Conservation (phyloP, 2,329 filamentous ascomycete genomes). For the Venturia carpophila region DNA sequence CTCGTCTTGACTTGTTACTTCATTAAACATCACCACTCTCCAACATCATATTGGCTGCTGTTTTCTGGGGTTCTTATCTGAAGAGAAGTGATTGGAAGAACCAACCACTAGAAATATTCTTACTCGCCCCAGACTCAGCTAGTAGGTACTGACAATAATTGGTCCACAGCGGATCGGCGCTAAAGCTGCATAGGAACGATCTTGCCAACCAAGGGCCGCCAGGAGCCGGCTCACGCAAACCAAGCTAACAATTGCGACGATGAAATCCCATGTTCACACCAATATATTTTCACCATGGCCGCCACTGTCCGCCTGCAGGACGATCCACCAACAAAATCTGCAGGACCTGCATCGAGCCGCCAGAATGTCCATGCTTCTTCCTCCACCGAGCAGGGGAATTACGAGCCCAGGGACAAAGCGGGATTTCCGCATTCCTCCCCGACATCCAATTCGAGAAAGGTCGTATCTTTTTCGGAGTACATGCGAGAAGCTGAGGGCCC, state of each 20-base stretch:
- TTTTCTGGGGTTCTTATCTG: too few relatives aligned
- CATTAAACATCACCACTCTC: too few relatives aligned
- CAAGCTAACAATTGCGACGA: not conserved
- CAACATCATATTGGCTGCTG: too few relatives aligned
- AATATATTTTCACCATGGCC: slow-evolving; percentile 7
- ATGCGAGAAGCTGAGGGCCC: not conserved
- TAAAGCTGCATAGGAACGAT: not conserved
- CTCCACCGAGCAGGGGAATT: not conserved
- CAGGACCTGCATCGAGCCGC: not conserved
- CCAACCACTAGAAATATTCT: too few relatives aligned
- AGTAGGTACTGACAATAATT: not conserved
- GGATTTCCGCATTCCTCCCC: not conserved
- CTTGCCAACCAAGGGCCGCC: not conserved
- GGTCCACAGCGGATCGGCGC: not conserved
- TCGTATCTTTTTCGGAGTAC: slow-evolving; percentile 10
- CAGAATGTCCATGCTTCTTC: not conserved
- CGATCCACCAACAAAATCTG: not conserved
- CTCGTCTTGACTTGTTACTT: too few relatives aligned
- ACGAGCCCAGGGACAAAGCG: not conserved
- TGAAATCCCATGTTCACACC: not conserved
- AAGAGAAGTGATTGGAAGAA: too few relatives aligned
- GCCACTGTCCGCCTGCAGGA: not conserved
- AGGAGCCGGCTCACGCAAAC: not conserved
- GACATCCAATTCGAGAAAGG: slow-evolving; percentile 5
- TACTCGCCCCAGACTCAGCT: too few relatives aligned